Evolutionary conservation across 2,329 filamentous ascomycete species (phyloP), one percentile per base, ranked within the genome.

Genomic region (Hypoxylon sp.): DNA sequence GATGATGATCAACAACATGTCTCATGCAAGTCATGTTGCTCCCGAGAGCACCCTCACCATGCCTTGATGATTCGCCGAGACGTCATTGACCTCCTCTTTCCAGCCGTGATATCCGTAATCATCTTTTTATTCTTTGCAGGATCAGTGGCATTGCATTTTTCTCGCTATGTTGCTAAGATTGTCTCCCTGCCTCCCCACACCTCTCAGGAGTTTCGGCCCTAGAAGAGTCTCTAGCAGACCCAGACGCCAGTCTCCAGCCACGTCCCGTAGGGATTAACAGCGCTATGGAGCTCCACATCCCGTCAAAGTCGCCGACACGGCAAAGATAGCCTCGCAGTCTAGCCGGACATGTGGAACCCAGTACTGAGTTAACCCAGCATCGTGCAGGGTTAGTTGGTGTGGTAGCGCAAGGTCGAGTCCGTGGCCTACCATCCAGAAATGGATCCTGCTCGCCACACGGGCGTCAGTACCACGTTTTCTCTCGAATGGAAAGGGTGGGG

Each of bases 1-100:
- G 65, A 47, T 50, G 54, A 57, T 47, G 62, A 66, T 61, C 58
- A 53, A 65, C 55, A 24, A 44, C 50, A 33, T 54, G 39, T 65
- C 53, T 66, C 55, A 70, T 70, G 68, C 65, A 68, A 66, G 65
- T 70, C 65, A 70, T 68, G 50, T 52, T 57, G 51, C 52, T 63
- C 42, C 56, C 62, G 62, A 48, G 55, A 42, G 58, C 29, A 33
- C 29, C 60, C 39, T 33, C 55, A 33, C 56, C 56, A 56, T 60
- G 54, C 58, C 58, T 53, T 6, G 31, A 31, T 24, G 22, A 51
- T 46, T 61, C 26, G 54, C 52, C 11, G 47, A 51, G 50, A 61
- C 46, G 37, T 56, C 24, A 33, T 47, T 46, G 19, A 50, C 46
- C 29, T 61, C 51, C 17, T 17, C 37, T 29, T 58, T 58, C 35